Percentiles rank a stretch among this genome's conserved stretches.
These are phyloP conservation scores for Malassezia globosa DNA, from an alignment of 1,284 basidiomycete genomes.

Conservation along the genomic window DNA sequence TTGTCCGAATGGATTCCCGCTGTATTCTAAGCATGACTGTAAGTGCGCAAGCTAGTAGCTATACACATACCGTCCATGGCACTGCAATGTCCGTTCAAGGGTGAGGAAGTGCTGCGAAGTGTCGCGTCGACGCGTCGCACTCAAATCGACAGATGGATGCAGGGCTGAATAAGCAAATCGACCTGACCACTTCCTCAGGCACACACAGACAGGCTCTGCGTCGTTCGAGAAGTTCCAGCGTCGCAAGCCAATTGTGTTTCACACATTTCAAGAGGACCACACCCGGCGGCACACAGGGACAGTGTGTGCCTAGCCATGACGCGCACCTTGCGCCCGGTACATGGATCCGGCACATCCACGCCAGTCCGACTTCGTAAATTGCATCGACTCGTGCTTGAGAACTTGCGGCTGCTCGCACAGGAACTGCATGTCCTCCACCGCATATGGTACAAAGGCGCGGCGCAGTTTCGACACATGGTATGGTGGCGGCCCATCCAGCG, in stretches of 20 bases:
- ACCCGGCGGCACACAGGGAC: too few relatives aligned
- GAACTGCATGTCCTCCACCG: slow-evolving; percentile 12
- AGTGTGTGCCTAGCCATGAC: too few relatives aligned
- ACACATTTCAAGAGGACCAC: too few relatives aligned
- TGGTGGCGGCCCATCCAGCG: slow-evolving; percentile 16
- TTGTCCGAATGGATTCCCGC: slow-evolving; percentile 9
- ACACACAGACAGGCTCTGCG: too few relatives aligned
- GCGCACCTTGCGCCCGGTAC: too few relatives aligned
- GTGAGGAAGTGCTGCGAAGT: slow-evolving; percentile 13
- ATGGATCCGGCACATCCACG: too few relatives aligned
- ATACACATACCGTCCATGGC: slow-evolving; percentile 14
- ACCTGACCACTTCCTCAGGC: background rate
- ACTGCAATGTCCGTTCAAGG: background rate
- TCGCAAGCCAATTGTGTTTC: too few relatives aligned
- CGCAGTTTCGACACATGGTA: slow-evolving; percentile 15
- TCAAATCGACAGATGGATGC: background rate
- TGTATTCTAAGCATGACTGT: slow-evolving; percentile 12
- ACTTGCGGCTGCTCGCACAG: slow-evolving; percentile 2
- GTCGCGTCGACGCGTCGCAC: slow-evolving; percentile 8
- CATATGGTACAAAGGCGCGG: slow-evolving; percentile 13
- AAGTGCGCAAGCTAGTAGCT: background rate
- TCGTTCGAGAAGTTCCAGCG: too few relatives aligned
- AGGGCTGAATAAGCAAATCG: background rate
- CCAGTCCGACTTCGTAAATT: background rate
- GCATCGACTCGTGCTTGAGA: background rate